phyloP scores from a whole-genome alignment of 2,329 filamentous ascomycete genomes.

The Dendryphion nanum region DNA sequence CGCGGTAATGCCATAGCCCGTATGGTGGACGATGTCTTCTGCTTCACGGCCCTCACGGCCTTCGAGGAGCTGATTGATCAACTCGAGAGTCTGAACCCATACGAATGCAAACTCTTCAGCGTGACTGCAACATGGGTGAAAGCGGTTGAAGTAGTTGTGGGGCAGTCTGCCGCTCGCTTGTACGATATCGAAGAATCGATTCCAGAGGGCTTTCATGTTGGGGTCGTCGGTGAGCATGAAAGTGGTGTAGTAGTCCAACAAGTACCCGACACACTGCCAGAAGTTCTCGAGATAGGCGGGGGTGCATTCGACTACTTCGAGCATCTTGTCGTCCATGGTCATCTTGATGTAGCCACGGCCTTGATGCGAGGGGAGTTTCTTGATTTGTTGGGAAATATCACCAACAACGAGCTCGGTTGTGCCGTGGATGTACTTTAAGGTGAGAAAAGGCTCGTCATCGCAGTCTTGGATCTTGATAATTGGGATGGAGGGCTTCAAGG shows the following conservation, averaged over 20 bases:
- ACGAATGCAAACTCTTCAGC: neutral
- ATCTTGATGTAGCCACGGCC: neutral
- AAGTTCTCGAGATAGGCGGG: slow-evolving; percentile 10
- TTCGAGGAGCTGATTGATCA: slow-evolving; percentile 11
- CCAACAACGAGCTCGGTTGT: neutral
- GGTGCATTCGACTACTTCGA: slow-evolving; percentile 4
- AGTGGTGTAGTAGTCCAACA: slow-evolving; percentile 33
- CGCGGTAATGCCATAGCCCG: neutral
- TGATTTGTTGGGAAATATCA: neutral
- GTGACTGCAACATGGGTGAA: slow-evolving; percentile 4
- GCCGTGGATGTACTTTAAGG: neutral
- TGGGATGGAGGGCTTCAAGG: neutral
- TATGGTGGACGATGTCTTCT: neutral
- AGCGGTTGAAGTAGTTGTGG: slow-evolving; percentile 3
- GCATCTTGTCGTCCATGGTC: neutral
- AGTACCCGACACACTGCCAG: slow-evolving; percentile 15
- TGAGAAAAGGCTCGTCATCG: neutral
- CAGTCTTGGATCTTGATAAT: neutral
- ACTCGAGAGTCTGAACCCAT: neutral
- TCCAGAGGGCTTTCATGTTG: slow-evolving; percentile 26
- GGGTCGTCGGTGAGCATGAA: slow-evolving; percentile 19
- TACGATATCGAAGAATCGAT: slow-evolving; percentile 24
- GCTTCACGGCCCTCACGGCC: neutral
- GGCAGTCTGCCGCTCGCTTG: slow-evolving; percentile 9
- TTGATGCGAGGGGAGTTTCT: neutral